Evolutionary conservation across 768 basidiomycete genomes (phyloP).

Genomic region (Rhodotorula paludigena): DNA sequence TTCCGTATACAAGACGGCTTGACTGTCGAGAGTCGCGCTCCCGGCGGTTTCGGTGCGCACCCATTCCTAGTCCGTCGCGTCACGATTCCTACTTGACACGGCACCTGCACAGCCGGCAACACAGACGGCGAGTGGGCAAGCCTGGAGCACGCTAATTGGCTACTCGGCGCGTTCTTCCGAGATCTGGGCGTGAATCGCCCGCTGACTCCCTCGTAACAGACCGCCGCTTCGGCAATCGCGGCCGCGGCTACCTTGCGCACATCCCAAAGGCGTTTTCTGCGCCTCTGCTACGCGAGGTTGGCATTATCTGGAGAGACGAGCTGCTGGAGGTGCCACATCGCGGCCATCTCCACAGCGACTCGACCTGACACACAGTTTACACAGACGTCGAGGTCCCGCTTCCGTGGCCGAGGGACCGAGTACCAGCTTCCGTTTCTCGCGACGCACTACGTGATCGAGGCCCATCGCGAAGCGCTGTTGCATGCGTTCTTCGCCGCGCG

Average conservation of each 20-base stretch:
- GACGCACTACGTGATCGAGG: conserved; percentile 37
- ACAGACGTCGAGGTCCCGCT: conserved; percentile 47
- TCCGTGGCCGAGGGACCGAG: conserved; percentile 28
- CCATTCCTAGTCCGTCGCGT: no score
- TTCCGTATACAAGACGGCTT: conserved; percentile 48
- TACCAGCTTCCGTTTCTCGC: conserved; percentile 29
- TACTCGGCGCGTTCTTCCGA: conserved; percentile 38
- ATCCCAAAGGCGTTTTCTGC: conserved; percentile 49
- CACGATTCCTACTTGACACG: no score
- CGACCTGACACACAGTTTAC: conserved; percentile 16
- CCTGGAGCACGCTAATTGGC: conserved; percentile 47
- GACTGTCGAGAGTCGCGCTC: conserved; percentile 37
- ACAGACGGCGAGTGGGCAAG: conserved; percentile 50
- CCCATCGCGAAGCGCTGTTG: conserved; percentile 36
- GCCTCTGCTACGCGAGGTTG: conserved; percentile 48
- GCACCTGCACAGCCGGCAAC: not conserved
- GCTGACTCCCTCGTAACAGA: conserved; percentile 21
- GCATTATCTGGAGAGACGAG: conserved; percentile 45
- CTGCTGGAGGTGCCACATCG: conserved; percentile 6
- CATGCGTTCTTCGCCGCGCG: conserved; percentile 26
- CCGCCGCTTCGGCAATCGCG: conserved; percentile 49
- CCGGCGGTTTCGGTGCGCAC: conserved; percentile 30
- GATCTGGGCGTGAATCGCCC: not conserved
- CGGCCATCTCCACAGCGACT: not conserved
- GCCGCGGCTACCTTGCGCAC: conserved; percentile 51